phyloP scores from a whole-genome alignment of 768 basidiomycete genomes.

The Xerocomellus intermedius region DNA sequence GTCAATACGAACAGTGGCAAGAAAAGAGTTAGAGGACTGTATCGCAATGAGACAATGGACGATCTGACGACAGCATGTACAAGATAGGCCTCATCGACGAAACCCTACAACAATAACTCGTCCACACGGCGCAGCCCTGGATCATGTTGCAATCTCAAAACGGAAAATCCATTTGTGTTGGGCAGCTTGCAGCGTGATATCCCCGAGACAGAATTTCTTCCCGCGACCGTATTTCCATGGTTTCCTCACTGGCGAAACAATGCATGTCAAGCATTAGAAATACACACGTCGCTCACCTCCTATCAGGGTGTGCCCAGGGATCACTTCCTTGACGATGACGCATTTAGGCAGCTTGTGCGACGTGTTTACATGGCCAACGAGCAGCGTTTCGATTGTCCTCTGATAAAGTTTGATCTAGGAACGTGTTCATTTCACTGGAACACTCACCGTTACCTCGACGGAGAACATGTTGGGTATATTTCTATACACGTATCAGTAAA shows the following conservation, averaged over 20 bases:
- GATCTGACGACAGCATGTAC: slow-evolving; percentile 1
- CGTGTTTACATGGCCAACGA: slow-evolving; percentile 20
- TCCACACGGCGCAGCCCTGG: background rate
- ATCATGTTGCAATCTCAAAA: slow-evolving; percentile 12
- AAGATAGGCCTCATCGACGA: background rate
- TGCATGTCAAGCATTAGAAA: background rate
- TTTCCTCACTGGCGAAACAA: slow-evolving; percentile 19
- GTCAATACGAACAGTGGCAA: slow-evolving; percentile 63
- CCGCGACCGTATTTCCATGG: slow-evolving; percentile 30
- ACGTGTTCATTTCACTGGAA: background rate
- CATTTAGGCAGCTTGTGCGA: slow-evolving; percentile 13
- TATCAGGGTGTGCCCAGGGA: slow-evolving; percentile 18
- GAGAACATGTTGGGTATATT: slow-evolving; percentile 6
- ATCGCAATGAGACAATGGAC: background rate
- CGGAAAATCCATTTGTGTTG: slow-evolving; percentile 30
- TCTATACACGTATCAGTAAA: slow-evolving; percentile 8
- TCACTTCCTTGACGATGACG: slow-evolving; percentile 10
- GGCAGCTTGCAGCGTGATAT: slow-evolving; percentile 16
- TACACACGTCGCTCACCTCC: slow-evolving; percentile 12
- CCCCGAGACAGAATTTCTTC: slow-evolving; percentile 25
- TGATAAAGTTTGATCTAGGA: background rate
- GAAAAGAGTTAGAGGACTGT: slow-evolving; percentile 52
- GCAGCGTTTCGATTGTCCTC: slow-evolving; percentile 26
- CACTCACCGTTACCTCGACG: slow-evolving; percentile 22
- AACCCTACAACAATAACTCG: background rate